phyloP scores from a whole-genome alignment of 1,284 basidiomycete genomes.

The Kalmanozyma brasiliensis region DNA sequence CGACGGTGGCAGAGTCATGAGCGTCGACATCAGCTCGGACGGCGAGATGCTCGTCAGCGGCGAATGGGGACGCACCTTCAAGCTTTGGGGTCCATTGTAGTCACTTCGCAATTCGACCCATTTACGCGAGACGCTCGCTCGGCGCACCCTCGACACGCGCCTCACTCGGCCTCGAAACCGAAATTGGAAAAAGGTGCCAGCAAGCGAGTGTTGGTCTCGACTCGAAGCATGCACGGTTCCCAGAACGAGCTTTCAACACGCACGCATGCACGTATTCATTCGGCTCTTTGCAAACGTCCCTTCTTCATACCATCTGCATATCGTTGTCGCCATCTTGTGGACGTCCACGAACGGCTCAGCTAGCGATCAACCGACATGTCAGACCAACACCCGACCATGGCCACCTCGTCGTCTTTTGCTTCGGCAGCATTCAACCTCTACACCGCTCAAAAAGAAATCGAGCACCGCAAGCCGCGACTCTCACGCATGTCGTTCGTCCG shows the following conservation, averaged over 20 bases:
- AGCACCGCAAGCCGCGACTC: conserved; percentile 26
- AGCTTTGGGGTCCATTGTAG: conserved; percentile 53
- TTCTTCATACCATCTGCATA: no score
- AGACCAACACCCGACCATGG: conserved; percentile 1
- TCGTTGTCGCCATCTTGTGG: no score
- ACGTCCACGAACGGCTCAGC: neutral
- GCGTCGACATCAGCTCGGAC: conserved; percentile 78
- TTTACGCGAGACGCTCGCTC: conserved; percentile 10
- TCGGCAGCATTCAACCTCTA: conserved; percentile 30
- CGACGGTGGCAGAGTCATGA: conserved; percentile 98
- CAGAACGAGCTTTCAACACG: neutral
- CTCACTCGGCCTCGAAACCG: neutral
- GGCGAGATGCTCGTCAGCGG: conserved; percentile 55
- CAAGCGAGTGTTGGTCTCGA: conserved; percentile 21
- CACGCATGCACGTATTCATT: conserved; percentile 7
- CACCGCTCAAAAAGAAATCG: conserved; percentile 26
- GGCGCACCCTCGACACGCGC: conserved; percentile 1
- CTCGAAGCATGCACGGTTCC: conserved; percentile 18
- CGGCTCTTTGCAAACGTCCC: no score
- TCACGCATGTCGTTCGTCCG: conserved; percentile 77
- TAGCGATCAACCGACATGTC: neutral
- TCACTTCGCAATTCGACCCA: neutral
- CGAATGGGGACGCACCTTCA: conserved; percentile 59
- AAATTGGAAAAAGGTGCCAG: conserved; percentile 12
- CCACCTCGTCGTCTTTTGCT: conserved; percentile 13